Base-by-base conservation (phyloP, 495 filamentous ascomycete genomes). In the Penicillium arizonense region DNA sequence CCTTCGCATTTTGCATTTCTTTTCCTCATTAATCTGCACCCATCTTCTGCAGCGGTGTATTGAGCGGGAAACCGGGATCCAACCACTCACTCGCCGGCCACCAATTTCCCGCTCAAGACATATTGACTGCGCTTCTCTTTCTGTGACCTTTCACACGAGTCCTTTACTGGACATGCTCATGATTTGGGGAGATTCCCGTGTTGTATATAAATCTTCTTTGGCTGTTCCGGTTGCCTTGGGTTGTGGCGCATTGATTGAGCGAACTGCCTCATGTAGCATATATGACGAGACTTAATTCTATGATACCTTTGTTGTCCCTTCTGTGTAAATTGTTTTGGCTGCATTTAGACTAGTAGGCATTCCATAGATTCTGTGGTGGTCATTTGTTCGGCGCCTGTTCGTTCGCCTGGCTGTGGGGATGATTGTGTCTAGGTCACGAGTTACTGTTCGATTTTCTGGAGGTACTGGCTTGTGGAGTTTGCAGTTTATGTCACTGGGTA, bases 151-250 rank as follows among this genome's bases (percentile, higher is more conserved):
- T 56, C 32, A 23, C 41, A 54, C 40, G 28, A 53, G 58, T 46
- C 46, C 42, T 42, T 35, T 53, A 18, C 26, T 44, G 40, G 37
- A 47, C 50, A 61, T 54, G 49, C 47, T 68, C 62, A 65, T 65
- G 64, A 65, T 58, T 53, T 50, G 57, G 59, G 28, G 56, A 42
- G 50, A 53, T 57, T 59, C 32, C 38, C 11, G 41, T 58, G 62
- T 62, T 68, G 65, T 68, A 68, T 61, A 68, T 68, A 68, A 57
- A 68, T 60, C 51, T 52, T 59, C 44, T 62, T 48, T 61, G 55
- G 56, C 39, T 61, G 53, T 63, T 63, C 47, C 42, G 59, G 45
- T 59, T 55, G 51, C 49, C 50, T 58, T 57, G 55, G 52, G 40
- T 38, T 50, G 21, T 40, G 64, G 64, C 64, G 62, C 55, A 63